These are phyloP conservation scores for Dactylellina parvicollis DNA, from an alignment of 2,329 filamentous ascomycete species.

Conservation along the genomic window DNA sequence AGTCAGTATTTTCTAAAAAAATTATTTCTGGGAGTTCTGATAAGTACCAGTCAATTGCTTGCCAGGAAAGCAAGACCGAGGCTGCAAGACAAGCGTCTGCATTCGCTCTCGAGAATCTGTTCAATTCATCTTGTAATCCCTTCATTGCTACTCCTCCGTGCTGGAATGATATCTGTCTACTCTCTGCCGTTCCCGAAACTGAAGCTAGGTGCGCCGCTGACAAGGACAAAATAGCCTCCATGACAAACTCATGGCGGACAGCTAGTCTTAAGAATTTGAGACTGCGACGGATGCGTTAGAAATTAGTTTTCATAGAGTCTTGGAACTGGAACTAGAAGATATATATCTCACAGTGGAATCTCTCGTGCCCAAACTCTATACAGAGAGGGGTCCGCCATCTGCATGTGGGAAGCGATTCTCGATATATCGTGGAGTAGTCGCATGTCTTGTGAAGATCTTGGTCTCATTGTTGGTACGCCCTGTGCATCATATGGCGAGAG, in stretches of 20 bases:
- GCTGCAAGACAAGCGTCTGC: conserved; percentile 92
- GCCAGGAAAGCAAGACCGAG: conserved; percentile 92
- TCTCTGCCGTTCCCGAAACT: conserved; percentile 84
- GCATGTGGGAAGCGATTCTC: conserved; percentile 83
- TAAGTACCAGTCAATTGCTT: conserved; percentile 91
- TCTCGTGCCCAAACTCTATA: conserved; percentile 93
- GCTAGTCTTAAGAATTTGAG: conserved; percentile 74
- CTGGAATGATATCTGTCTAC: conserved; percentile 87
- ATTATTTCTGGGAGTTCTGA: neutral
- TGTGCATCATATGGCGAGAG: conserved; percentile 84
- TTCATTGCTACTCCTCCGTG: conserved; percentile 86
- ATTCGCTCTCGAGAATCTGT: conserved; percentile 82
- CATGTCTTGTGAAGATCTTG: conserved; percentile 79
- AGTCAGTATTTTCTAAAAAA: conserved; percentile 59
- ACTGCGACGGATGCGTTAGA: conserved; percentile 56
- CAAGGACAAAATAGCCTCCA: conserved; percentile 90
- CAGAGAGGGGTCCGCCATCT: conserved; percentile 77
- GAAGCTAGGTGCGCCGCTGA: conserved; percentile 95
- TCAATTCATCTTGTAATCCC: conserved; percentile 87
- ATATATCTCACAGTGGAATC: conserved; percentile 80
- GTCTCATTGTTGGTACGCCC: conserved; percentile 78
- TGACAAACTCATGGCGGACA: conserved; percentile 83
- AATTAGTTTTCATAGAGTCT: conserved; percentile 51
- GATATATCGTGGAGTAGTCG: conserved; percentile 91
- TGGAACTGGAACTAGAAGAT: conserved; percentile 43